Base-by-base conservation (phyloP, 2,329 filamentous ascomycete species). In the Cryphonectria carpinicola region DNA sequence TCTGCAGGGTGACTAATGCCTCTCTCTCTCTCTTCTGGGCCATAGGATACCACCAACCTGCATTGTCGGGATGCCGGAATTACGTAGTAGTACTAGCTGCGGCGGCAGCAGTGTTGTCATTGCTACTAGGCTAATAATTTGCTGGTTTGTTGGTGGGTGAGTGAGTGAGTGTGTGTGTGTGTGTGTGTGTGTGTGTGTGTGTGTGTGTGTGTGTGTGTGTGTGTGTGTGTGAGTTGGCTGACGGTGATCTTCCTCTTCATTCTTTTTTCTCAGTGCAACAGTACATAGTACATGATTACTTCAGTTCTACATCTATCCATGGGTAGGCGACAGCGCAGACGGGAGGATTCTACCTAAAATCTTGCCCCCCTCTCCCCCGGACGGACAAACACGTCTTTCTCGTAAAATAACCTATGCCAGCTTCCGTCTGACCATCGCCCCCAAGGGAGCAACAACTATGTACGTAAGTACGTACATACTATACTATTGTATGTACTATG, bases 21-120 rank as follows among this genome's bases (percentile, higher is more conserved):
- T 37, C 7, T 32, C 32, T 39, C 19, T 49, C 19, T 19, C 46
- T n/a, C 46, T 56, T 28, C n/a, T 56, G n/a, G 52, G n/a, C 52
- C 52, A 2, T 28, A 67, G n/a, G 35, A 61, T 52, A 49, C 14
- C 28, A 61, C 66, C 66, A 68, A 54, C 69, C 66, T 71, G 66
- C 71, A 71, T 71, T 56, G 46, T 60, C 68, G 68, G 71, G 63
- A 62, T 65, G 66, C 66, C 65, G 56, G 68, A 28, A 63, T 49
- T 65, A 22, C 52, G 6, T 64, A 41, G 65, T 39, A 32, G 35
- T 49, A 56, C 22, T 58, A 43, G 8, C 28, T 5, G 11, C 4
- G 28, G 32, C 28, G 32, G n/a, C 8, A 35, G 19, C 58, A 19
- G 56, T 35, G 28, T 35, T 35, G 25, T 60, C 56, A 25, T 35